Base-by-base conservation (phyloP, 768 basidiomycete species). In the Leccinum barrowsii region DNA sequence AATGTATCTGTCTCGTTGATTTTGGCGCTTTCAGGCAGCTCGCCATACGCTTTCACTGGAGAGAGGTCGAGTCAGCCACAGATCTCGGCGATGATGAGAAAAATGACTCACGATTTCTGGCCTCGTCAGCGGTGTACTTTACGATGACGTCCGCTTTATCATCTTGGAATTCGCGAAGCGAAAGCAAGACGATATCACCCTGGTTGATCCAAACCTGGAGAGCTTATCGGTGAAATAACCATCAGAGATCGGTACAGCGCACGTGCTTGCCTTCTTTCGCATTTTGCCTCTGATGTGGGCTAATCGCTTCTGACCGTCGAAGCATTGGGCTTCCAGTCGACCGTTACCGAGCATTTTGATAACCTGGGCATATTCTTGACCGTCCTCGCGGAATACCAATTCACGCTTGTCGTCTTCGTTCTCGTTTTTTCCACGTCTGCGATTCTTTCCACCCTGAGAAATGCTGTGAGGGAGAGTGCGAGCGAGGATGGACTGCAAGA, bases 91-190 rank as follows among this genome's bases (percentile, higher is more conserved):
- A 54, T 42, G 40, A 32, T 2, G 44, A 47, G 1, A n/a, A 35
- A 28, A 13, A n/a, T 12, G 1, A 80, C 84, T 61, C 67, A 83
- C 86, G 63, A 73, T 89, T 92, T 60, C 92, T 82, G 47, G 92
- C 92, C 72, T 99, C 96, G 71, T 99, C 95, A 37, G 94, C 86
- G 2, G 95, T 97, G 75, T 98, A 99, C 77, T 97, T 97, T 68
- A 98, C 96, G 70, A 98, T 98, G 52, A 99, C 96, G 78, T 99
- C 97, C 19, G 95, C 97, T 75, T 98, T 98, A 77, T 92, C 94
- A 67, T 99, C 97, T 75, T 98, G 96, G 85, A 98, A 99, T 52
- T 98, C 97, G 63, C 97, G 92, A 51, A 99, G 81, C 28, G 94
- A 98, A 19, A 98, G 79, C 47, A 98, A 79, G 53, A 98, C 86